Percentiles rank a stretch among this genome's conserved stretches.
These are phyloP conservation scores for Scenedesmus sp. DNA, from an alignment of 163 green algal species.

Conservation along the genomic window DNA sequence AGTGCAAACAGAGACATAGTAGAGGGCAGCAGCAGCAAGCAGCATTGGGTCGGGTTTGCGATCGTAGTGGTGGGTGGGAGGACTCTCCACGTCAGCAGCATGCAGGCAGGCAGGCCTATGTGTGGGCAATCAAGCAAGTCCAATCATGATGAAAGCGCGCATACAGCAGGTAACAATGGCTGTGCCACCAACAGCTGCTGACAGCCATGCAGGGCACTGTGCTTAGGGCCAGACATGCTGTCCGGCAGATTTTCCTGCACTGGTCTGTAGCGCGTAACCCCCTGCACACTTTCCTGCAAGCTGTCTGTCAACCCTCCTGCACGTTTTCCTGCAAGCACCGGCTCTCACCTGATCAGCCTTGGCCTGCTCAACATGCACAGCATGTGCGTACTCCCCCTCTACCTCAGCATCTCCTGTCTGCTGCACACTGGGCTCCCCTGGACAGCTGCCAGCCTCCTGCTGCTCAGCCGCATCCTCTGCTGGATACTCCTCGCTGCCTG, in stretches of 20 bases:
- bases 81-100: background rate
- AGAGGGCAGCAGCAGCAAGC: background rate
- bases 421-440: background rate
- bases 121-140: too few species aligned
- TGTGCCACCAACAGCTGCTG: background rate
- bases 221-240: background rate
- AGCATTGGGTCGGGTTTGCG: background rate
- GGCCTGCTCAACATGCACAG: slow-evolving; percentile 15
- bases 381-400: slow-evolving; percentile 10
- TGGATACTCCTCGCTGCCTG: background rate
- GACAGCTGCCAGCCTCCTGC: background rate
- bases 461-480: background rate
- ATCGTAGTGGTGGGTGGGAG: background rate
- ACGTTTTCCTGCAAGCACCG: background rate
- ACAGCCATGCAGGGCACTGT: too few species aligned
- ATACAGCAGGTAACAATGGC: too few species aligned
- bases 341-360: background rate
- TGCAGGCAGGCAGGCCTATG: background rate
- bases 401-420: background rate
- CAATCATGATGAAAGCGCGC: too few species aligned
- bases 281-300: background rate
- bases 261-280: too few species aligned
- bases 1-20: background rate
- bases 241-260: too few species aligned
- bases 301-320: background rate